Evolutionary conservation across 352 stramenopile species (phyloP).

Genomic region (Pythium dissimile): DNA sequence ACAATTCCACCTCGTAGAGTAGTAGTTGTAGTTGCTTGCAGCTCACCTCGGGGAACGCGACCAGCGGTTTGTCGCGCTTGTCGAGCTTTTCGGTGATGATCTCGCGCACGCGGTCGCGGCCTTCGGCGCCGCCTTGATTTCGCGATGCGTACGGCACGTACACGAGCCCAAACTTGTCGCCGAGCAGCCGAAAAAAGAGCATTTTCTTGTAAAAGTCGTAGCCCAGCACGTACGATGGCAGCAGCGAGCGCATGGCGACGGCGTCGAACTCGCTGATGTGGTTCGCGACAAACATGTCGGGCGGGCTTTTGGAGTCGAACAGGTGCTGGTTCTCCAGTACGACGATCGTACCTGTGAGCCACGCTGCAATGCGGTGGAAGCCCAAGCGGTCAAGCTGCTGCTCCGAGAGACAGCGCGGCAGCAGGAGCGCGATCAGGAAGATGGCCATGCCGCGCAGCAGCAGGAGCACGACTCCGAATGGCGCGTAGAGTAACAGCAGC

Average conservation of each 20-base stretch:
- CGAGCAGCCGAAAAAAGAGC: constrained; percentile 61
- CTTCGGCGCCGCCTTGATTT: constrained; percentile 43
- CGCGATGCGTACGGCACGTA: constrained; percentile 71
- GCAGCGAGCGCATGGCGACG: constrained; percentile 38
- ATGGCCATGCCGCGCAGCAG: constrained; percentile 30
- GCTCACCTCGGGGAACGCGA: constrained; percentile 55
- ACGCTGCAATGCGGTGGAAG: constrained; percentile 34
- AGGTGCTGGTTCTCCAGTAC: constrained; percentile 34
- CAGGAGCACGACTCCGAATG: constrained; percentile 48
- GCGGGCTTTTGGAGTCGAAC: constrained; percentile 23
- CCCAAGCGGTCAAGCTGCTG: constrained; percentile 44
- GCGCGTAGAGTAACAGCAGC: constrained; percentile 53
- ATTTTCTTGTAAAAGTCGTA: constrained; percentile 87
- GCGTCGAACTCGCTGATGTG: constrained; percentile 78
- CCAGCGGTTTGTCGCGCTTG: constrained; percentile 46
- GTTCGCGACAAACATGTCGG: constrained; percentile 62
- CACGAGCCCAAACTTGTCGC: constrained; percentile 57
- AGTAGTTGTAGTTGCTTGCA: neutral
- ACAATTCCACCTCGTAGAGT: neutral
- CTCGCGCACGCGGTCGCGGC: constrained; percentile 48
- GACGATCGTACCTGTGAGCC: constrained; percentile 48
- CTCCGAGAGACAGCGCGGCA: constrained; percentile 42
- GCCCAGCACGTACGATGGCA: constrained; percentile 52
- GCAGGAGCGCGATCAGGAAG: constrained; percentile 42
- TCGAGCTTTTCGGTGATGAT: constrained; percentile 60